Percentiles rank a stretch among this genome's conserved stretches.
Evolutionary conservation across 352 stramenopile genomes (phyloP).

Genomic region (Globisporangium barbulae): DNA sequence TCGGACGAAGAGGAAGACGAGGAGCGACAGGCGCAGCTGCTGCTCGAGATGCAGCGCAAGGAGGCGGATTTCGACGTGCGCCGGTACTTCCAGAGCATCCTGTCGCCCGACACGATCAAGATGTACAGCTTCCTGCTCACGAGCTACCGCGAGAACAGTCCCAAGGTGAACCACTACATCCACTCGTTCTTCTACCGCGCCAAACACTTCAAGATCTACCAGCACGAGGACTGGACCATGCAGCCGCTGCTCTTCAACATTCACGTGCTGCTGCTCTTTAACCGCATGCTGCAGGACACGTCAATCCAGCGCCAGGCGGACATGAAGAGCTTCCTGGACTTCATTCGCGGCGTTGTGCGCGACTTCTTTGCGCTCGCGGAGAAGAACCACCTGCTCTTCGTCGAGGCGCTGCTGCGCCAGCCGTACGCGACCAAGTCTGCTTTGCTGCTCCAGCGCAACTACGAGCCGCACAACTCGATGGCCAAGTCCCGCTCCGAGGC

Average conservation of each 20-base stretch:
- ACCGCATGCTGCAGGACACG: constrained; percentile 82
- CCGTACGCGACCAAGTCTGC: constrained; percentile 66
- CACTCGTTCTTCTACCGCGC: constrained; percentile 86
- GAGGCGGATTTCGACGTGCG: constrained; percentile 84
- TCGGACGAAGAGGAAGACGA: constrained; percentile 75
- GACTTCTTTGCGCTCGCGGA: constrained; percentile 79
- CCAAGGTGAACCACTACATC: constrained; percentile 88
- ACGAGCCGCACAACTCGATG: constrained; percentile 65
- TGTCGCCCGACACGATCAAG: constrained; percentile 76
- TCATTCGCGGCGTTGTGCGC: constrained; percentile 70
- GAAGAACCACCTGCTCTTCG: constrained; percentile 80
- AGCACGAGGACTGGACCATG: constrained; percentile 76
- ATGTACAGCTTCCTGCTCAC: constrained; percentile 80
- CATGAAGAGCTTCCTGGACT: constrained; percentile 72
- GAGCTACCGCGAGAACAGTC: constrained; percentile 69
- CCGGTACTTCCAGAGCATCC: constrained; percentile 77
- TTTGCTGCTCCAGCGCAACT: constrained; percentile 70
- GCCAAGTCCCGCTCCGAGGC: constrained; percentile 58
- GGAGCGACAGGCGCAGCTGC: constrained; percentile 57
- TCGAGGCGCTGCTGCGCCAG: constrained; percentile 71
- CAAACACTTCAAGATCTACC: constrained; percentile 76
- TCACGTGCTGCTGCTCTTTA: constrained; percentile 73
- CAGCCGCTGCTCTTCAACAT: constrained; percentile 88
- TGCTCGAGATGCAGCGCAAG: constrained; percentile 85
- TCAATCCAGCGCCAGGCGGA: constrained; percentile 54